Conservation (phyloP, 192 early-diverging fungal species). For the Backusella luteola region DNA sequence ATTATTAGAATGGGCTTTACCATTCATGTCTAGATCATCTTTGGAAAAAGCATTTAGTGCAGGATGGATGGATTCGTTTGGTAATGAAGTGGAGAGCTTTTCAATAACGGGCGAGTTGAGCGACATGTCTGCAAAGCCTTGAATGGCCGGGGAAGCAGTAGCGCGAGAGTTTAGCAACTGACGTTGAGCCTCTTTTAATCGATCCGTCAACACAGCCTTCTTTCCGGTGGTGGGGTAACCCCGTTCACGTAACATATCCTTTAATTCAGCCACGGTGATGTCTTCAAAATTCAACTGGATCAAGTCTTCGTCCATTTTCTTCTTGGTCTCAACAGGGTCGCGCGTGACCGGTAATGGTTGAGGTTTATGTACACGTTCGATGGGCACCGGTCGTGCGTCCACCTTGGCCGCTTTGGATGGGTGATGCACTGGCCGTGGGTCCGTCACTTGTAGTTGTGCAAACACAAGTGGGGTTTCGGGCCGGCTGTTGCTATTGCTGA, state of each 20-base stretch:
- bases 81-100: not conserved
- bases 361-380: slow-evolving; percentile 24
- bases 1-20: not conserved
- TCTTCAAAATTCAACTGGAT: slow-evolving; percentile 68
- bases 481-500: not conserved
- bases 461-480: not conserved
- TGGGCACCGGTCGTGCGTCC: slow-evolving; percentile 22
- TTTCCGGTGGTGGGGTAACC: slow-evolving; percentile 65
- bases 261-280: slow-evolving; percentile 70
- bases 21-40: slow-evolving; percentile 12
- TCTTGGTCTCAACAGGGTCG: slow-evolving; percentile 49
- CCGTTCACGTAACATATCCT: slow-evolving; percentile 66
- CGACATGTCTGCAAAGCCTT: slow-evolving; percentile 7
- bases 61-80: slow-evolving; percentile 10
- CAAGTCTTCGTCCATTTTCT: slow-evolving; percentile 59
- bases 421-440: slow-evolving; percentile 18
- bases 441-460: slow-evolving; percentile 19
- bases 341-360: slow-evolving; percentile 1
- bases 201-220: slow-evolving; percentile 65
- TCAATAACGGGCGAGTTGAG: slow-evolving; percentile 1
- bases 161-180: not conserved
- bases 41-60: not conserved
- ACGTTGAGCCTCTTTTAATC: slow-evolving; percentile 58
- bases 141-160: not conserved
- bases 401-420: slow-evolving; percentile 10